Evolutionary conservation across 257 asterid species (phyloP), one percentile per base, ranked within the genome.

Genomic region (Parsonsia alboflavescens): DNA sequence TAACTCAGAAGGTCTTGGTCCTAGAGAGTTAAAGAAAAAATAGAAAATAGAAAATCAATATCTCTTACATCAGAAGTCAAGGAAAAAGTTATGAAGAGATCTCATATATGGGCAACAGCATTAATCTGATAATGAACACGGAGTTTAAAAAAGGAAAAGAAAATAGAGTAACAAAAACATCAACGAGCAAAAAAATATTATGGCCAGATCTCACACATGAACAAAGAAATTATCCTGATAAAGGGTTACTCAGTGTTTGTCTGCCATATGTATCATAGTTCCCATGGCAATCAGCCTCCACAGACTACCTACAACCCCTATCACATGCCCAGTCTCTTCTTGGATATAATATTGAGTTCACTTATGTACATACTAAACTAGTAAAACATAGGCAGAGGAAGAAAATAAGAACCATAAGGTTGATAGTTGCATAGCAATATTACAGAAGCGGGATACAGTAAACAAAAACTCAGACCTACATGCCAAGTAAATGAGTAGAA

Each of bases 1-100:
- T 49, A 85, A 78, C 71, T 75, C 82, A 30, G 83, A 64, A 68
- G 89, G 86, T 71, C 80, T 80, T 62, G 80, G 79, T 68, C 86
- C 89, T 85, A 67, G 70, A 79, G 58, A 73, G 67, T 72, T 68
- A 7, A 65, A 80, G n/a, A 68, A 16, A 19, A 16, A 30, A 45
- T 65, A 54, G 45, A 68, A n/a, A 36, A 64, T 49, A 49, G 19
- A 65, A 30, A 52, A 41, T 30, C 28, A 45, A 68, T 36, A 33
- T 13, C 56, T 8, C 48, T 42, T 15, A 50, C 10, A 70, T 16
- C 72, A 30, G 8, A 2, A 45, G 19, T 64, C 62, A 64, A 54
- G 9, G 39, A 72, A 75, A 30, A 46, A 48, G 53, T 56, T 19
- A 28, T 56, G 64, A 44, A 68, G 19, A 74, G 17, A 19, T 16